A percentile compares a stretch with the other conserved stretches of the same genome.
These are phyloP conservation scores for Rubroboletus satanas DNA, from an alignment of 768 basidiomycete genomes.

Conservation along the genomic window DNA sequence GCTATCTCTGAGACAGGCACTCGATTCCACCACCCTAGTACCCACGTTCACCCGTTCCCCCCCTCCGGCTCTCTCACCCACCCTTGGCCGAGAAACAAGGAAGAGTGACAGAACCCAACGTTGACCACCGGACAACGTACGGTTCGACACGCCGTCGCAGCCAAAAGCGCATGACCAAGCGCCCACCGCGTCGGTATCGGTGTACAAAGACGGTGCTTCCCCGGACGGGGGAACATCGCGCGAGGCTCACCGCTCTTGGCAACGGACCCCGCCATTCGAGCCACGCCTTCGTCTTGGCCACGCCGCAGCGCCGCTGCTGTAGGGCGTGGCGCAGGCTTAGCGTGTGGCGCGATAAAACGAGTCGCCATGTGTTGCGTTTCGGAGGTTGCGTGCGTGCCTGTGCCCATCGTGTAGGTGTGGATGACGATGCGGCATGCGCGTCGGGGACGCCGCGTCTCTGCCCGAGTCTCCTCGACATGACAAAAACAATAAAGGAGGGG, in stretches of 20 bases:
- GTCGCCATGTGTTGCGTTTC: not conserved
- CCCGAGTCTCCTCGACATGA: not conserved
- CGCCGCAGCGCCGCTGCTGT: not conserved
- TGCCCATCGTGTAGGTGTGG: not conserved
- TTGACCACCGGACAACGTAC: constrained; percentile 6
- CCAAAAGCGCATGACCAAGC: constrained; percentile 13
- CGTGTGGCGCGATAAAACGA: not conserved
- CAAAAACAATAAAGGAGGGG: not conserved
- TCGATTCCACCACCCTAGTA: not conserved
- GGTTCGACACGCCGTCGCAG: not conserved
- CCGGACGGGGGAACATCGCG: not conserved
- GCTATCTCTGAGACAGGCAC: not conserved
- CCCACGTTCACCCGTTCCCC: not conserved
- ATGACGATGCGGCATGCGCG: not conserved
- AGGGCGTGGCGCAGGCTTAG: rapidly evolving
- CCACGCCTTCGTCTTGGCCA: constrained; percentile 6
- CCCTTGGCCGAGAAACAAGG: not conserved
- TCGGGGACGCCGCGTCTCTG: not conserved
- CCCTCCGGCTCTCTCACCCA: not conserved
- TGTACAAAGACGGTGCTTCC: constrained; percentile 16
- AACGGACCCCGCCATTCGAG: constrained; percentile 18
- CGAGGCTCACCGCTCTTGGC: not conserved
- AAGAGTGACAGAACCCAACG: not conserved
- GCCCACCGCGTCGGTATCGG: not conserved
- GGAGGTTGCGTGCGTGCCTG: not conserved